Conservation (phyloP, 176 grass and related monocot genomes). For the Carex scoparia region DNA sequence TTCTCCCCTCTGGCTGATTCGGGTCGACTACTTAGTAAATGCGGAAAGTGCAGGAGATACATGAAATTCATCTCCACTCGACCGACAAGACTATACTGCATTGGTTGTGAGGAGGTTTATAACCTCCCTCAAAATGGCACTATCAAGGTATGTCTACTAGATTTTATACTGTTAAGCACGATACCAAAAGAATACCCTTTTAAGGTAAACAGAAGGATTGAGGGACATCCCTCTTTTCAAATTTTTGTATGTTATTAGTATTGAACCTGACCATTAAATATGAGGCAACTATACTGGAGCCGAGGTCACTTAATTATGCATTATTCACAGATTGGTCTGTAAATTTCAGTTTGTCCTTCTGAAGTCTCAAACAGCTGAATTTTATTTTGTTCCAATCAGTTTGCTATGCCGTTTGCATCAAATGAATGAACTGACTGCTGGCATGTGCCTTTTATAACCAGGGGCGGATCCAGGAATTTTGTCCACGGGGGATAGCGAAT, state of each 20-base stretch:
- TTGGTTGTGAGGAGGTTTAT: constrained; percentile 95
- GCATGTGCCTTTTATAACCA: neutral
- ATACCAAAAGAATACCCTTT: neutral
- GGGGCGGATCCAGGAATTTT: no score
- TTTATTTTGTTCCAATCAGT: neutral
- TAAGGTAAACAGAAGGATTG: neutral
- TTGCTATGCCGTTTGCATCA: neutral
- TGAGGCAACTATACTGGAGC: neutral
- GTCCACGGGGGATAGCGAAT: no score
- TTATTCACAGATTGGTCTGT: neutral
- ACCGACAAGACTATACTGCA: constrained; percentile 79
- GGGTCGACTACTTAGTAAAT: constrained; percentile 86
- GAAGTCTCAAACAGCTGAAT: neutral
- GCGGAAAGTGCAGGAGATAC: constrained; percentile 87
- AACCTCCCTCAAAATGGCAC: constrained; percentile 94
- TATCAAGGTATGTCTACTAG: constrained; percentile 65
- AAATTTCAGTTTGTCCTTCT: neutral
- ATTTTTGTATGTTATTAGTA: neutral
- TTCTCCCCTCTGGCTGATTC: constrained; percentile 95
- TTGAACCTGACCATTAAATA: neutral
- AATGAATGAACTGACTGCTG: neutral
- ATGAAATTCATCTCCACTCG: constrained; percentile 94
- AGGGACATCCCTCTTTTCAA: neutral
- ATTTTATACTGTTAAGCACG: neutral
- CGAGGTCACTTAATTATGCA: neutral